phyloP scores from a whole-genome alignment of 2,329 filamentous ascomycete genomes.

The Aspergillus terreus region DNA sequence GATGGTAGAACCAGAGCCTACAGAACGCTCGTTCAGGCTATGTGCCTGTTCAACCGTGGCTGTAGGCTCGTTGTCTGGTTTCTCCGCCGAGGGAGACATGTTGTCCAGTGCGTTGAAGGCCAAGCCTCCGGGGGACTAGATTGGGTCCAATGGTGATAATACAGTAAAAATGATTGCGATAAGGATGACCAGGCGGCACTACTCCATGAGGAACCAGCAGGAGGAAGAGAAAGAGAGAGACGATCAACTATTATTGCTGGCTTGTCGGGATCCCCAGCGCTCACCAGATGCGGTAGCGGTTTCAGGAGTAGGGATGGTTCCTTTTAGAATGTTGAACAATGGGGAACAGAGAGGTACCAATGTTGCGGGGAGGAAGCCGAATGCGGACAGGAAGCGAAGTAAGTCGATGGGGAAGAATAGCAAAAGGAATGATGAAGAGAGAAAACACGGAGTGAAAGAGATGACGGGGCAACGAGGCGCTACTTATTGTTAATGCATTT shows the following conservation, averaged over 20 bases:
- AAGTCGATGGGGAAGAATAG: no score
- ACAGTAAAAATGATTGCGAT: background rate
- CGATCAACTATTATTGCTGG: background rate
- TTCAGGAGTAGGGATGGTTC: no score
- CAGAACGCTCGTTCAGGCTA: conserved; percentile 14
- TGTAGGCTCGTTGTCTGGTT: conserved; percentile 2
- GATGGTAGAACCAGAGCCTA: conserved; percentile 22
- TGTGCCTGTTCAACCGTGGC: conserved; percentile 8
- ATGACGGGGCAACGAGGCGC: no score
- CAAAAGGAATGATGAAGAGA: no score
- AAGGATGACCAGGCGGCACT: background rate
- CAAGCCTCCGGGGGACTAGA: background rate
- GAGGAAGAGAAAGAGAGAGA: background rate
- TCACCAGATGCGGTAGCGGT: background rate
- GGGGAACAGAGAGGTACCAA: no score
- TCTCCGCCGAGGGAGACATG: conserved; percentile 3
- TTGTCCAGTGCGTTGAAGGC: background rate
- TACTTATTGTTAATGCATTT: no score
- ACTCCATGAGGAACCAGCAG: conserved; percentile 10
- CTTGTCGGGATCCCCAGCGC: background rate
- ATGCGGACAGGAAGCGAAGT: no score
- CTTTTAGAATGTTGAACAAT: no score
- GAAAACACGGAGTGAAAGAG: no score
- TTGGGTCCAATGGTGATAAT: background rate
- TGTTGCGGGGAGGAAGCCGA: no score